Base-by-base conservation (phyloP, 208 protist genomes). In the Crithidia sp. region DNA sequence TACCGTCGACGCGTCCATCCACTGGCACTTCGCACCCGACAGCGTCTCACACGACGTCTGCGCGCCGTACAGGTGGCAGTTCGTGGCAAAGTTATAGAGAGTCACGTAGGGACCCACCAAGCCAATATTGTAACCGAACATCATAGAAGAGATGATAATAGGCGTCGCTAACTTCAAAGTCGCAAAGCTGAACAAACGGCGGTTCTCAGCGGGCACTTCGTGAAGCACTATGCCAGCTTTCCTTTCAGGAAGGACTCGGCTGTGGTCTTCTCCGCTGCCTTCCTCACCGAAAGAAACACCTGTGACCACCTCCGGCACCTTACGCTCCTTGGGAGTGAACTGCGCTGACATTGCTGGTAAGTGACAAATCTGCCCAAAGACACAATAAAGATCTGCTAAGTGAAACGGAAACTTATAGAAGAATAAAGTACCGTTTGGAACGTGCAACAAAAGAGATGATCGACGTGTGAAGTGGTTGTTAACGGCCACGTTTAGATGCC, bases 121-220 rank as follows among this genome's bases (percentile, higher is more conserved):
- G 13, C 84, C 84, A 47, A 89, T 76, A 16, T 74, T 58, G 57
- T 76, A 80, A 3, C 84, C 84, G 64, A 76, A 82, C 50, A 86
- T 41, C 6, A 45, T 52, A 16, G 81, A 74, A 45, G 60, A 66
- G 52, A 82, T 44, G 16, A 84, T 72, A 41, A 73, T 78, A 44
- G 77, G 76, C n/a, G 78, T 64, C 16, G 44, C 75, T 76, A 81
- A 54, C 49, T 77, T 78, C 61, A 16, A 59, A 16, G 40, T 28
- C 19, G 16, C 55, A 28, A 28, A 8, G 55, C 55, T 4, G 55
- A 59, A 14, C 36, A 59, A 2, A 59, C 36, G 28, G 40, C 28
- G 7, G 19, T 14, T 5, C 7, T 59, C 16, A 5, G 7, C 5
- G 16, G 28, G 28, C 28, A 28, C 28, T 28, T 40, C 5, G 12